phyloP scores from a whole-genome alignment of 495 filamentous ascomycete species.

The Aspergillus biplanus region DNA sequence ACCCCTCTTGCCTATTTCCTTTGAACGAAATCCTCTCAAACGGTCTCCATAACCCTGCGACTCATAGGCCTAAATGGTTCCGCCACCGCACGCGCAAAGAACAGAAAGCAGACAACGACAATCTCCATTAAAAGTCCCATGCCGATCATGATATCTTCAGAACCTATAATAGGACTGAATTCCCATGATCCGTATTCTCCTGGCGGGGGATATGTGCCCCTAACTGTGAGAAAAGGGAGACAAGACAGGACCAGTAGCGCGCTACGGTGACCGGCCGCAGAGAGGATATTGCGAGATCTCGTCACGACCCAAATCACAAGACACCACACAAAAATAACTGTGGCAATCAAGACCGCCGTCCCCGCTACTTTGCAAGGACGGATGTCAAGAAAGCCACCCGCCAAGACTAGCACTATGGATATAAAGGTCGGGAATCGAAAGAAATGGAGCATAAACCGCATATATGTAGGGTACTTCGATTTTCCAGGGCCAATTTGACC shows the following conservation, averaged over 20 bases:
- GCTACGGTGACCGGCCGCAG: constrained; percentile 27
- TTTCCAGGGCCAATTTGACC: constrained; percentile 35
- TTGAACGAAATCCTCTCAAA: not conserved
- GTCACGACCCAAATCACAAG: constrained; percentile 30
- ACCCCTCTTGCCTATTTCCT: no score
- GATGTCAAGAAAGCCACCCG: constrained; percentile 29
- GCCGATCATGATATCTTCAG: constrained; percentile 28
- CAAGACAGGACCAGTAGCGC: constrained; percentile 25
- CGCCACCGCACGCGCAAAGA: constrained; percentile 30
- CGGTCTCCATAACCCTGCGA: not conserved
- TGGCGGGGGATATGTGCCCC: constrained; percentile 33
- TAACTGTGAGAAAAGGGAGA: constrained; percentile 34
- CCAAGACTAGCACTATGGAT: constrained; percentile 32
- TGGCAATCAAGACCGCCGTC: constrained; percentile 28
- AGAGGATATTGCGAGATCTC: constrained; percentile 28
- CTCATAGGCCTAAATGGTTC: constrained; percentile 27
- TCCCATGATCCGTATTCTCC: constrained; percentile 28
- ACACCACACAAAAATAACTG: constrained; percentile 33
- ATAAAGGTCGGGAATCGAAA: constrained; percentile 37
- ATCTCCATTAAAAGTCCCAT: constrained; percentile 41
- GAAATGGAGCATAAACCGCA: constrained; percentile 30
- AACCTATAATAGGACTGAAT: constrained; percentile 30
- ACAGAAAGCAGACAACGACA: constrained; percentile 27
- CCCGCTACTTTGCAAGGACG: constrained; percentile 29
- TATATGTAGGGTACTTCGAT: constrained; percentile 34